These are phyloP conservation scores for Kodamaea suecica DNA, from an alignment of 1,139 yeast species.

Conservation along the genomic window DNA sequence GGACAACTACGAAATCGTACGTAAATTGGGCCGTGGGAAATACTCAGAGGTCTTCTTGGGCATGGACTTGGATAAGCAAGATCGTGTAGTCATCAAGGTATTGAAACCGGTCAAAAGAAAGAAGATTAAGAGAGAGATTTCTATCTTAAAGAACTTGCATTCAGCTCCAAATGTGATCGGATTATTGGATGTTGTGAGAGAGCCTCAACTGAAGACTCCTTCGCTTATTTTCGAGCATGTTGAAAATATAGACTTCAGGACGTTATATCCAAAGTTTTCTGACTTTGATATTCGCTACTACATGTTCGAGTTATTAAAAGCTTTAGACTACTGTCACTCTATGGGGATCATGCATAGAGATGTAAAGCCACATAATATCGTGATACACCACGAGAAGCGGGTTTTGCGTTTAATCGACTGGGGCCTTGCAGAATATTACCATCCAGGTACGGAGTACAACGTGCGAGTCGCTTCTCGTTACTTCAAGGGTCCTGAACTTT, in stretches of 20 bases:
- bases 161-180: slow-evolving; percentile 84
- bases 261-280: slow-evolving; percentile 84
- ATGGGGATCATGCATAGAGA: slow-evolving; percentile 99
- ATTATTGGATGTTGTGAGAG: slow-evolving; percentile 83
- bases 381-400: slow-evolving; percentile 86
- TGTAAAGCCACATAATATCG: slow-evolving; percentile 96
- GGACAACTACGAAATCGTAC: slow-evolving; percentile 45
- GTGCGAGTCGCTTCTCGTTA: slow-evolving; percentile 98
- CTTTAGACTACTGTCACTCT: slow-evolving; percentile 91
- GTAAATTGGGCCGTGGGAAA: slow-evolving; percentile 48
- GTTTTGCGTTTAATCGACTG: slow-evolving; percentile 87
- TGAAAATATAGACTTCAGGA: slow-evolving; percentile 85
- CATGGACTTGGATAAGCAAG: slow-evolving; percentile 51
- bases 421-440: slow-evolving; percentile 98
- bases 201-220: slow-evolving; percentile 88
- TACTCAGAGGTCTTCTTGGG: slow-evolving; percentile 56
- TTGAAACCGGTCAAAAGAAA: slow-evolving; percentile 95
- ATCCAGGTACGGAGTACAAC: slow-evolving; percentile 89
- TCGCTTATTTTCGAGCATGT: slow-evolving; percentile 90
- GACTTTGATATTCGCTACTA: slow-evolving; percentile 83
- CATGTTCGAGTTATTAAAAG: slow-evolving; percentile 83
- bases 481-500: slow-evolving; percentile 94
- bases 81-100: slow-evolving; percentile 81
- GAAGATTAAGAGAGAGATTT: slow-evolving; percentile 93
- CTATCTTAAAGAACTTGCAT: slow-evolving; percentile 82